These are phyloP conservation scores for Xylaria longipes DNA, from an alignment of 495 filamentous ascomycete species.

Conservation along the genomic window DNA sequence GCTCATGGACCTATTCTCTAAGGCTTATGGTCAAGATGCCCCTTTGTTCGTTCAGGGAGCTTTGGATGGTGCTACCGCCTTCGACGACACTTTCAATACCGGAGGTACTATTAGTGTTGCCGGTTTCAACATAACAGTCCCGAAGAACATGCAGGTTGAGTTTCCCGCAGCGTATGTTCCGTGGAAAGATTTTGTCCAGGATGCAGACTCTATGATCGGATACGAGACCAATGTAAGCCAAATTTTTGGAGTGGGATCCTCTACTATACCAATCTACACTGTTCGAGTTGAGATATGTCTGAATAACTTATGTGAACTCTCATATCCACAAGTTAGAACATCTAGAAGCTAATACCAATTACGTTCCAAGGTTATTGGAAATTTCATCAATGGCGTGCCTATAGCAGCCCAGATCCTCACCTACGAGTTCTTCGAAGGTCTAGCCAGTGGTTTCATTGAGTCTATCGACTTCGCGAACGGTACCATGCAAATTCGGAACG, in stretches of 20 bases:
- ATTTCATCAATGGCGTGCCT: constrained; percentile 41
- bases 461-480: constrained; percentile 38
- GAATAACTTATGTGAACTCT: not conserved
- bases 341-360: not conserved
- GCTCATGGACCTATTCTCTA: constrained; percentile 10
- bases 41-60: constrained; percentile 19
- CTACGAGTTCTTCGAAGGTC: constrained; percentile 39
- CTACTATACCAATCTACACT: not conserved
- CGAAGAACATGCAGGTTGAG: constrained; percentile 50
- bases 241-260: not conserved
- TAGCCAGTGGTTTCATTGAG: constrained; percentile 45
- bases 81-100: constrained; percentile 42
- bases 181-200: constrained; percentile 43
- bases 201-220: constrained; percentile 32
- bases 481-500: constrained; percentile 42
- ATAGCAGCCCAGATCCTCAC: constrained; percentile 47
- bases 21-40: constrained; percentile 23
- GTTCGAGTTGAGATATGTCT: not conserved
- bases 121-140: constrained; percentile 47
- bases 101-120: constrained; percentile 48
- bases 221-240: constrained; percentile 43
- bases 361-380: constrained; percentile 40
- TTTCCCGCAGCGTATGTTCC: constrained; percentile 48
- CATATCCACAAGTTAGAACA: not conserved
- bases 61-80: constrained; percentile 32